These are phyloP conservation scores for Thraustochytrium sp. DNA, from an alignment of 352 stramenopile genomes.

Conservation along the genomic window DNA sequence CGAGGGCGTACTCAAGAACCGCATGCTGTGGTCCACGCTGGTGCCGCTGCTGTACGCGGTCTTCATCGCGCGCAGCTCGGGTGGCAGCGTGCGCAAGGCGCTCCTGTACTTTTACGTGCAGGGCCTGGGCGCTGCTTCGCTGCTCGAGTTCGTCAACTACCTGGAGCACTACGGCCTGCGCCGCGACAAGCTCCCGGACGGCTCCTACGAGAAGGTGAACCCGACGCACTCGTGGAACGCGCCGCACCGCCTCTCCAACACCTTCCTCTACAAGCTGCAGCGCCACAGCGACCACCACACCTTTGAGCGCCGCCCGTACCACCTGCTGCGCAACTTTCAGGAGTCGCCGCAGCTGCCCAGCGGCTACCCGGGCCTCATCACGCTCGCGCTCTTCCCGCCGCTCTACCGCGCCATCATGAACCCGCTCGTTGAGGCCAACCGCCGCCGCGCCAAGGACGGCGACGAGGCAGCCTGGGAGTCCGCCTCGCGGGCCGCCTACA, in stretches of 20 bases:
- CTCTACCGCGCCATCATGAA: constrained; percentile 40
- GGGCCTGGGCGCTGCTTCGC: background rate
- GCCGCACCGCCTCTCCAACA: constrained; percentile 43
- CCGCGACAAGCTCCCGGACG: constrained; percentile 42
- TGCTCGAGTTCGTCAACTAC: constrained; percentile 48
- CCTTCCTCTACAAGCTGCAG: constrained; percentile 47
- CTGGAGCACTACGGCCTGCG: constrained; percentile 46
- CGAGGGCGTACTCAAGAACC: constrained; percentile 10
- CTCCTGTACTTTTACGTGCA: constrained; percentile 46
- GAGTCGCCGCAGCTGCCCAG: constrained; percentile 45
- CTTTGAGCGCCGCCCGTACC: constrained; percentile 41
- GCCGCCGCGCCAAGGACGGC: background rate
- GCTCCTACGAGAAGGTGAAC: constrained; percentile 41
- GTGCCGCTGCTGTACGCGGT: constrained; percentile 27
- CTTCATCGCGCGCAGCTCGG: background rate
- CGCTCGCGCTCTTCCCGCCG: constrained; percentile 44
- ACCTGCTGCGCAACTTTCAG: constrained; percentile 46
- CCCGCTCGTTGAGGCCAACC: constrained; percentile 37
- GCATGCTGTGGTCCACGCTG: constrained; percentile 26
- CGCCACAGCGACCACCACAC: constrained; percentile 48
- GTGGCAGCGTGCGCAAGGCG: background rate
- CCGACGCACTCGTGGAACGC: constrained; percentile 48
- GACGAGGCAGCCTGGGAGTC: background rate
- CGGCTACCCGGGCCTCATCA: constrained; percentile 47
- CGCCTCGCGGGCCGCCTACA: background rate